These are phyloP conservation scores for Thielaviopsis populi DNA, from an alignment of 2,329 filamentous ascomycete species.

Conservation along the genomic window DNA sequence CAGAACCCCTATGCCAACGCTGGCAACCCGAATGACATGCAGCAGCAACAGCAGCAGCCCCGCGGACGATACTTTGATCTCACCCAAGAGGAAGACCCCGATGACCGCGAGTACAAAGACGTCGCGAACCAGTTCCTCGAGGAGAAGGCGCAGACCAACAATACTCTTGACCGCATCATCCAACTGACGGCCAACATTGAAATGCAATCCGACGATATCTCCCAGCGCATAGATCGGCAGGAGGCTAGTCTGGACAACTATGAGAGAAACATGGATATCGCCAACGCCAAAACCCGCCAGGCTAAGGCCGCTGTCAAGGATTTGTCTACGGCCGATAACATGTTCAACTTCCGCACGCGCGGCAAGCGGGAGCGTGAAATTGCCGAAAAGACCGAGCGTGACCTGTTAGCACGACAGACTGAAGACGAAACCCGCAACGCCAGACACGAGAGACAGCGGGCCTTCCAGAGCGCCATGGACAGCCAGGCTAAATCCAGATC, in stretches of 20 bases:
- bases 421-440: conserved; percentile 12
- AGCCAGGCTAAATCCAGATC: conserved; percentile 6
- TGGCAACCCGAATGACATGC: conserved; percentile 18
- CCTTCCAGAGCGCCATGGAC: conserved; percentile 16
- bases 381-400: conserved; percentile 52
- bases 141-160: conserved; percentile 30
- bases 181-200: conserved; percentile 52
- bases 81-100: conserved; percentile 59
- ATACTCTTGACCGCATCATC: conserved; percentile 31
- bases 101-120: conserved; percentile 54
- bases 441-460: conserved; percentile 24
- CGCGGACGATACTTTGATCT: conserved; percentile 60
- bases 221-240: conserved; percentile 56
- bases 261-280: conserved; percentile 68
- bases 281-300: conserved; percentile 57
- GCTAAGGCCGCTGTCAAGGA: conserved; percentile 71
- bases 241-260: conserved; percentile 70
- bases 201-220: conserved; percentile 56
- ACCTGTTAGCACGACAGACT: conserved; percentile 1
- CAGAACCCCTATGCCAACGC: conserved; percentile 16
- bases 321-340: conserved; percentile 70
- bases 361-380: conserved; percentile 50
- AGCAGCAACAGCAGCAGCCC: conserved; percentile 35
- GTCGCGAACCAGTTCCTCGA: conserved; percentile 37
- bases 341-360: conserved; percentile 57